Evolutionary conservation across 2,329 filamentous ascomycete genomes (phyloP).

Genomic region (Onygenales sp.): DNA sequence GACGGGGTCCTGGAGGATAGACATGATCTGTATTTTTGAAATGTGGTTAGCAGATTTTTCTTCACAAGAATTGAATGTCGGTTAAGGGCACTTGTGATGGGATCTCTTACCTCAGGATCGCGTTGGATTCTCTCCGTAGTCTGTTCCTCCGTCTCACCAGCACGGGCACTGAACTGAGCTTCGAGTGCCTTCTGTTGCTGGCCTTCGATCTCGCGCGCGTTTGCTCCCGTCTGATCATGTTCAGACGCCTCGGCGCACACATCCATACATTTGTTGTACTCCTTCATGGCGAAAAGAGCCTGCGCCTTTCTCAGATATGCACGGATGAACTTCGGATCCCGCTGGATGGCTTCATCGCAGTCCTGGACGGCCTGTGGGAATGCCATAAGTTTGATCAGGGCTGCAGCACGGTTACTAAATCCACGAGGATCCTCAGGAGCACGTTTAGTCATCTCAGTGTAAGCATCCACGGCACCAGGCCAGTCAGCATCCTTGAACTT

Average conservation of each 20-base stretch:
- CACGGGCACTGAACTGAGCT: conserved; percentile 81
- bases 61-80: background rate
- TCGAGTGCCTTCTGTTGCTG: conserved; percentile 88
- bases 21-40: conserved; percentile 55
- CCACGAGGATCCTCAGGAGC: conserved; percentile 85
- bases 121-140: conserved; percentile 82
- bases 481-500: conserved; percentile 97
- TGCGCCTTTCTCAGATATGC: conserved; percentile 96
- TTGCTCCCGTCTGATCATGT: conserved; percentile 70
- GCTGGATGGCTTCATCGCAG: conserved; percentile 84
- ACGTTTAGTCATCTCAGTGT: conserved; percentile 94
- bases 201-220: conserved; percentile 82
- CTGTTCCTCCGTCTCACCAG: conserved; percentile 94
- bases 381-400: conserved; percentile 91
- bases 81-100: conserved; percentile 1
- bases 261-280: conserved; percentile 92
- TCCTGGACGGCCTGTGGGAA: conserved; percentile 91
- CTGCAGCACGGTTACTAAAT: conserved; percentile 94
- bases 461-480: conserved; percentile 88
- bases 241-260: conserved; percentile 71
- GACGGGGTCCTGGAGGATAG: conserved; percentile 86
- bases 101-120: conserved; percentile 68
- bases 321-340: conserved; percentile 83
- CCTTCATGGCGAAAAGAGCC: conserved; percentile 92
- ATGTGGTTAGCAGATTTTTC: conserved; percentile 10